phyloP scores from a whole-genome alignment of 177 flowering plant genomes.

The Vitis hybrid region DNA sequence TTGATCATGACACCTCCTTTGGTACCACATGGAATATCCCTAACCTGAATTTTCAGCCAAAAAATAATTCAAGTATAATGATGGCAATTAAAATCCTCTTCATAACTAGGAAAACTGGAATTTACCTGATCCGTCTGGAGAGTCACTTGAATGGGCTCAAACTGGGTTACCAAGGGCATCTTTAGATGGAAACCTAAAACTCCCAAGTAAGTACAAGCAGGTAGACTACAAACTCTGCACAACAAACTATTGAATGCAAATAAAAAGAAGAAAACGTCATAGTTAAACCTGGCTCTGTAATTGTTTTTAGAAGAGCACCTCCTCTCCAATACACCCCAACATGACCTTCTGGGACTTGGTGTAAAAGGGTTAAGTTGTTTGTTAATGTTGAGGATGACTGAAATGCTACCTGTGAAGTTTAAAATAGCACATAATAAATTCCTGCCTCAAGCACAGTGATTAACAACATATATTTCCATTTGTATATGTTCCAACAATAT shows the following conservation, averaged over 20 bases:
- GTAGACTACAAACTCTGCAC: not conserved
- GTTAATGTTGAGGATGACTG: constrained; percentile 22
- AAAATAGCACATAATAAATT: not conserved
- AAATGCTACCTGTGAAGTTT: constrained; percentile 21
- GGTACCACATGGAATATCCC: constrained; percentile 98
- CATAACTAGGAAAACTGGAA: not conserved
- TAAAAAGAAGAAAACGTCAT: not conserved
- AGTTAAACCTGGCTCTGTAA: constrained; percentile 76
- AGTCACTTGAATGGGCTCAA: constrained; percentile 94
- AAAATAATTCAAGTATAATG: not conserved
- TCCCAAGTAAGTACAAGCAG: constrained; percentile 1
- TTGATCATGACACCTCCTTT: constrained; percentile 98
- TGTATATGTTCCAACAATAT: not conserved
- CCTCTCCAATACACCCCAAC: constrained; percentile 98
- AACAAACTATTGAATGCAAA: not conserved
- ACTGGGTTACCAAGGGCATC: constrained; percentile 85
- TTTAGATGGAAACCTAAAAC: constrained; percentile 82
- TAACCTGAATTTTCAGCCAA: constrained; percentile 50
- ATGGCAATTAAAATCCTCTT: not conserved
- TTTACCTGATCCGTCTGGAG: constrained; percentile 89
- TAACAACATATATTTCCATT: not conserved
- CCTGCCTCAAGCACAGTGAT: not conserved
- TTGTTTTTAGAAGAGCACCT: constrained; percentile 79
- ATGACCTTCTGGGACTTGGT: constrained; percentile 99
- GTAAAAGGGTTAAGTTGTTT: constrained; percentile 54